Base-by-base conservation (phyloP, 768 basidiomycete genomes). In the Astraeus odoratus region DNA sequence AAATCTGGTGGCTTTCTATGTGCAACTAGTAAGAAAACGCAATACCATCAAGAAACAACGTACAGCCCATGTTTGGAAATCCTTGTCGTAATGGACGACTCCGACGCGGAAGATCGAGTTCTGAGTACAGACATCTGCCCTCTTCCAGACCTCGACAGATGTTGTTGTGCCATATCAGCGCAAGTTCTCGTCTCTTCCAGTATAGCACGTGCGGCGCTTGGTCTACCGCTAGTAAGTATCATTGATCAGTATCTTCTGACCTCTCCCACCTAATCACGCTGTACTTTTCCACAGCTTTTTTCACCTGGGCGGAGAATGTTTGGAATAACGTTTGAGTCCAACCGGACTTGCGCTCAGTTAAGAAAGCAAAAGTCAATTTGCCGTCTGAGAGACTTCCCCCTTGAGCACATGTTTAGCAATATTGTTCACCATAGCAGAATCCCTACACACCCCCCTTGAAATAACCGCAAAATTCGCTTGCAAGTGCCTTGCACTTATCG, bases 401-500 rank as follows among this genome's bases (percentile, higher is more conserved):
- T 66, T 50, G 26, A 31, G 25, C 9, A 46, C 10, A 8, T 0
- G 5, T 33, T 42, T 27, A 27, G 43, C 25, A 13, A 19, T 30
- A 7, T 35, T 2, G n/a, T 29, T 23, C 20, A 4, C 16, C 18
- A 8, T 2, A 25, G 3, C 12, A n/a, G 13, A 39, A 20, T 8
- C 24, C 25, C 20, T 13, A 52, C 64, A 29, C 24, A 63, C 63
- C 65, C 45, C 47, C 50, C 19, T 50, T 25, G 41, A 64, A 63
- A n/a, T 51, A 29, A 16, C 54, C 39, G 51, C 44, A 16, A 26
- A 53, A 40, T 16, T 47, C 26, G 16, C 22, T n/a, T 16, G 58
- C 50, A 20, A 8, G 10, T 13, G 3, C 35, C 7, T 47, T 44
- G 49, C 57, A 57, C 6, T 30, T 15, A 5, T 15, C 4, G 19